Percentiles rank a stretch among this genome's conserved stretches.
phyloP scores from a whole-genome alignment of 2,329 filamentous ascomycete genomes.

The Colletotrichum eremochloae region DNA sequence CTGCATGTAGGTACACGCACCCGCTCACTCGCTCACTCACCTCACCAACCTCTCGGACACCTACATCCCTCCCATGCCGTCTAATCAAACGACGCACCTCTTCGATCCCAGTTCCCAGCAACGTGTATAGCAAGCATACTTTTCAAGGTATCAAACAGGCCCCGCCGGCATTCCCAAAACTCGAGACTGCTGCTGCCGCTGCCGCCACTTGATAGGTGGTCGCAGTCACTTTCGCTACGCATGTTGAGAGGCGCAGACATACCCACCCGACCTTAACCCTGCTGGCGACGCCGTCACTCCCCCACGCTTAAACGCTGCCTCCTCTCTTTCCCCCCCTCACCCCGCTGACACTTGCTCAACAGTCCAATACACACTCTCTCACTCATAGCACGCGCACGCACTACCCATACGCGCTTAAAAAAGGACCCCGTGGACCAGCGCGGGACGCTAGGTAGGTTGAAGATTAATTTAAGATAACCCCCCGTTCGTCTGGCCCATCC shows the following conservation, averaged over 20 bases:
- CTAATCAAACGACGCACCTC: background rate
- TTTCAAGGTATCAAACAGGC: background rate
- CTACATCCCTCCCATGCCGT: background rate
- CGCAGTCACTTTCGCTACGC: conserved; percentile 7
- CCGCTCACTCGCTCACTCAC: background rate
- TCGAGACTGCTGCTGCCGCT: conserved; percentile 4
- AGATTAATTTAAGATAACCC: conserved; percentile 40
- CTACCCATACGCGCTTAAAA: conserved; percentile 9
- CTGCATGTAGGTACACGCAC: background rate
- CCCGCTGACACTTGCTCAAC: conserved; percentile 28
- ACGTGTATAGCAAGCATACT: background rate
- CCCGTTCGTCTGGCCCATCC: conserved; percentile 40
- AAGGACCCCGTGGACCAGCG: conserved; percentile 29
- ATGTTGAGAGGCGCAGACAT: conserved; percentile 19
- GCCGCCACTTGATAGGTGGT: background rate
- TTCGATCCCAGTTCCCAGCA: background rate
- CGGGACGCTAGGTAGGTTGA: conserved; percentile 28
- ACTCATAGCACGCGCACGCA: background rate
- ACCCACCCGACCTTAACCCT: conserved; percentile 21
- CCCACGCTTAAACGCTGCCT: conserved; percentile 2
- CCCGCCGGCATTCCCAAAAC: background rate
- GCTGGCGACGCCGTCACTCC: conserved; percentile 9
- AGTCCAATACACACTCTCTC: conserved; percentile 9
- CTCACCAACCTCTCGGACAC: background rate
- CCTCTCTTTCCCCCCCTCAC: conserved; percentile 2